A percentile compares a stretch with the other conserved stretches of the same genome.
These are phyloP conservation scores for Aquilaria yunnanensis DNA, from an alignment of 345 rosid species.

Conservation along the genomic window DNA sequence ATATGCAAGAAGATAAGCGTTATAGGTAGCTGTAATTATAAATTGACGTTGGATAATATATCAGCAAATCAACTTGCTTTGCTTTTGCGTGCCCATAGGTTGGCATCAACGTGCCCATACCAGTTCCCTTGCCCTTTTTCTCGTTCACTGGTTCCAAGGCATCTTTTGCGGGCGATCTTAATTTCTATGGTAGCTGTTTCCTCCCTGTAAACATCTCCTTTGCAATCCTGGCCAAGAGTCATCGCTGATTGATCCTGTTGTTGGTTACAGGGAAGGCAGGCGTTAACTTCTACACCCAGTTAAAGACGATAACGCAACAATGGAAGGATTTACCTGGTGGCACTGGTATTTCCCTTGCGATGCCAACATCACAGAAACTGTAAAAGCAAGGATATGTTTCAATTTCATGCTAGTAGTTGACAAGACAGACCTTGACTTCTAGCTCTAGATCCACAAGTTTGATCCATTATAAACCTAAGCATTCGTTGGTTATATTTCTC, in stretches of 20 bases:
- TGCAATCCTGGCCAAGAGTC: background rate
- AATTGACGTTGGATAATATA: too few relatives aligned
- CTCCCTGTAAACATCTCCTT: background rate
- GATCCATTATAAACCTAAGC: too few relatives aligned
- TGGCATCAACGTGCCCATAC: constrained; percentile 96
- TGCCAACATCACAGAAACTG: constrained; percentile 90
- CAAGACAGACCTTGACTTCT: too few relatives aligned
- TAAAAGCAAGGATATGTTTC: constrained; percentile 5
- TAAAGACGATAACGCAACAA: constrained; percentile 91
- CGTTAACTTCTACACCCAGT: constrained; percentile 85
- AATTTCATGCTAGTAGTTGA: background rate
- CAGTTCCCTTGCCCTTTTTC: constrained; percentile 95
- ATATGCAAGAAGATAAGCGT: background rate
- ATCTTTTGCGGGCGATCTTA: constrained; percentile 92
- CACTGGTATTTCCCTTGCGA: constrained; percentile 76
- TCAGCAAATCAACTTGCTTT: background rate
- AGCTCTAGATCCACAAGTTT: too few relatives aligned
- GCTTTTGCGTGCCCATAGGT: constrained; percentile 35
- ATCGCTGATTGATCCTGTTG: background rate
- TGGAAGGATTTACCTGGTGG: constrained; percentile 88
- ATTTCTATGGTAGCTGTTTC: constrained; percentile 70
- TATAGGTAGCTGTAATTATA: background rate
- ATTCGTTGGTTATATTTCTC: too few relatives aligned
- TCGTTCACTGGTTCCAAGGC: constrained; percentile 95
- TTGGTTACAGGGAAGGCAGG: constrained; percentile 84